Percentiles rank a stretch among this genome's conserved stretches.
Conservation (phyloP, 176 grass and related monocot species). For the Oryza brachyantha region DNA sequence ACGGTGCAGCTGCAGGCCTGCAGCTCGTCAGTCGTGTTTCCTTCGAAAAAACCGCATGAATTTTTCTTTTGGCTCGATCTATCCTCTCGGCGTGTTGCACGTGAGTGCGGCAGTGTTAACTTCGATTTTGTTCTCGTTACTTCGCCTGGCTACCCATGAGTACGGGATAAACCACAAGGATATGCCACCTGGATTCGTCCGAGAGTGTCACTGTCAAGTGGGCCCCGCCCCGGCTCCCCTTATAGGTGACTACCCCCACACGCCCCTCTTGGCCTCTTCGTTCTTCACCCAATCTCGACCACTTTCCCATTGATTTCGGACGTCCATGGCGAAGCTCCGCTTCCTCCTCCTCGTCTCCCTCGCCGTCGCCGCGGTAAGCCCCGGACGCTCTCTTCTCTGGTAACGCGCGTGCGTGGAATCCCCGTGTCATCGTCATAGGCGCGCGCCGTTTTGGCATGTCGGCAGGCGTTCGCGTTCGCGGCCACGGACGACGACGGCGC, state of each 20-base stretch:
- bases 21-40: no score
- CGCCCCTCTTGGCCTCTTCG: no score
- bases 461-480: not conserved
- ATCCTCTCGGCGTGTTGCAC: not conserved
- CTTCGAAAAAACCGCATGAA: no score
- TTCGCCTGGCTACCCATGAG: no score
- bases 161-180: not conserved
- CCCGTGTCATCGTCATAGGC: not conserved
- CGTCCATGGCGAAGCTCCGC: constrained; percentile 21
- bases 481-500: not conserved
- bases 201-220: not conserved
- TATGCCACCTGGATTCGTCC: not conserved
- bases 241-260: no score
- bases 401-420: not conserved
- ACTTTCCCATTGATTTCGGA: not conserved
- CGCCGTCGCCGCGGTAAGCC: constrained; percentile 19
- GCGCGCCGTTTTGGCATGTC: not conserved
- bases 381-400: not conserved
- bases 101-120: not conserved
- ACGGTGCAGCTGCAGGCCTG: no score
- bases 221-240: not conserved
- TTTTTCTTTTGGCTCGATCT: not conserved
- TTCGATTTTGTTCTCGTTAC: no score
- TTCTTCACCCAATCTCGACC: not conserved
- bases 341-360: constrained; percentile 8